Conservation (phyloP, 2,329 filamentous ascomycete species). For the Colletotrichum zoysiae region DNA sequence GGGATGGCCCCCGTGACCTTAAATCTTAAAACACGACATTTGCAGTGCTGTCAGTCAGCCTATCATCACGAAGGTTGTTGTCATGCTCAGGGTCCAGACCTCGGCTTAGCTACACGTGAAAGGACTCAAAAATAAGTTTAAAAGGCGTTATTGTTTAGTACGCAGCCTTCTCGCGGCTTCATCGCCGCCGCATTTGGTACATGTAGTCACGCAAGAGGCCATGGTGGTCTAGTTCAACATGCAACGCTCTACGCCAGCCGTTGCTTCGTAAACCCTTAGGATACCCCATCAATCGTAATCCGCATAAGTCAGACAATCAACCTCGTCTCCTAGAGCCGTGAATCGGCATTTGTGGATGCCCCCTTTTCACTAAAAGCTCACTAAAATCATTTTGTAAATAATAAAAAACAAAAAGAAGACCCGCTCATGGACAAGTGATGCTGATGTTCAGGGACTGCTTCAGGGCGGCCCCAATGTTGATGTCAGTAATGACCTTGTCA, state of each 20-base stretch:
- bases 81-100: neutral
- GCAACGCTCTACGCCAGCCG: neutral
- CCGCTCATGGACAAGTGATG: slow-evolving; percentile 13
- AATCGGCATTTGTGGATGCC: neutral
- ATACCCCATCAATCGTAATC: slow-evolving; percentile 20
- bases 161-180: neutral
- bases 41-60: neutral
- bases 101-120: neutral
- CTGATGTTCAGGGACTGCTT: slow-evolving; percentile 45
- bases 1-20: neutral
- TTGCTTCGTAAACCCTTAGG: neutral
- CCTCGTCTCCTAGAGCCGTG: neutral
- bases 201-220: neutral
- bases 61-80: neutral
- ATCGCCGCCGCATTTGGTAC: neutral
- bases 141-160: slow-evolving; percentile 21
- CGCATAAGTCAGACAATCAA: neutral
- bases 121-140: neutral
- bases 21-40: slow-evolving; percentile 2
- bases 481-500: slow-evolving; percentile 63
- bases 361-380: neutral
- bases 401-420: neutral
- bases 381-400: neutral
- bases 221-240: slow-evolving; percentile 5
- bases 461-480: slow-evolving; percentile 59